These are phyloP conservation scores for Pleodorina starrii DNA, from an alignment of 139 green algal genomes.

Conservation along the genomic window DNA sequence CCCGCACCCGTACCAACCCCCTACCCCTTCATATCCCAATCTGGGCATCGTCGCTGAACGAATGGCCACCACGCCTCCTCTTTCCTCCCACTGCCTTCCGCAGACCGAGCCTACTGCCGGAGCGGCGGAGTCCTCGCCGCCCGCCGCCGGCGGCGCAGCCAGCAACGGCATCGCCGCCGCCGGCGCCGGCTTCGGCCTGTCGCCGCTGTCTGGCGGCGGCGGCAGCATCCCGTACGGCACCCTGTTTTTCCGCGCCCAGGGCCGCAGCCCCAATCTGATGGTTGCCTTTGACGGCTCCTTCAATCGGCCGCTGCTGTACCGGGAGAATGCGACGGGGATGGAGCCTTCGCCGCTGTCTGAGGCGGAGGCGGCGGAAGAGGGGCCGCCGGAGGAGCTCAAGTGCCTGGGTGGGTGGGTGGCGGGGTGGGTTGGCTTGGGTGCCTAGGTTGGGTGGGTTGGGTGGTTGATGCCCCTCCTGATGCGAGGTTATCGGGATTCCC, in stretches of 20 bases:
- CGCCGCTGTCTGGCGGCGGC: background rate
- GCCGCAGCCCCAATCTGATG: background rate
- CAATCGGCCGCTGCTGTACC: constrained; percentile 28
- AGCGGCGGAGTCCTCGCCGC: background rate
- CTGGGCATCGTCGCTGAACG: no score
- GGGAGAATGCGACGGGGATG: background rate
- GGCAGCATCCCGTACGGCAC: constrained; percentile 31
- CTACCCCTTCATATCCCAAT: background rate
- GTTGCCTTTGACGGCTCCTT: constrained; percentile 42
- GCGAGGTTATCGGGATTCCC: no score
- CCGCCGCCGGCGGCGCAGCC: background rate
- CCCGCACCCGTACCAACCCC: no score
- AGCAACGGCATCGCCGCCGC: background rate
- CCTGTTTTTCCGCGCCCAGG: constrained; percentile 38
- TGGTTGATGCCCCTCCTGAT: background rate
- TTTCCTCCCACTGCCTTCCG: no score
- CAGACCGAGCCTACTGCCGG: background rate
- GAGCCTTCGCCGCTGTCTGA: constrained; percentile 3
- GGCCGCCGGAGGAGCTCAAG: constrained; percentile 10
- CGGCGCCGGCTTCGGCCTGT: background rate
- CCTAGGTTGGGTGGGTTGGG: background rate
- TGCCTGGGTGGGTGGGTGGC: constrained; percentile 20
- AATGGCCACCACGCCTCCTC: no score
- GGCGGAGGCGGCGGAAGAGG: constrained; percentile 32
- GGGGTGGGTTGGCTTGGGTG: background rate